phyloP scores from a whole-genome alignment of 1,139 yeast genomes.

The Eremothecium coryli region DNA sequence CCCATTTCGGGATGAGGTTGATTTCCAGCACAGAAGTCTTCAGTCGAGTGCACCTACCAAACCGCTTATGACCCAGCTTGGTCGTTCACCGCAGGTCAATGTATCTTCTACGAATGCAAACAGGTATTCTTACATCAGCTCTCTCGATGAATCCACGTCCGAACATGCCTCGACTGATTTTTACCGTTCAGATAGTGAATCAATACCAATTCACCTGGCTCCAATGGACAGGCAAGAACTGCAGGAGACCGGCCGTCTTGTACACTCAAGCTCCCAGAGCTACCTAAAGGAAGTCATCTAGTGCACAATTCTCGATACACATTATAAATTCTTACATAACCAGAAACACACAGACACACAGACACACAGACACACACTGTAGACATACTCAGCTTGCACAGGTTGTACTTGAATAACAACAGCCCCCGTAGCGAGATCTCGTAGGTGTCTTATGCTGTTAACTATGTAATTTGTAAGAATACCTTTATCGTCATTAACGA shows the following conservation, averaged over 20 bases:
- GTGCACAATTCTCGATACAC: no score
- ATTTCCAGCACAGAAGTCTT: conserved; percentile 17
- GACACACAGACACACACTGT: no score
- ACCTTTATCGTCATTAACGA: no score
- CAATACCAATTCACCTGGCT: conserved; percentile 2
- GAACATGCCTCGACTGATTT: not conserved
- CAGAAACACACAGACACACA: conserved; percentile 2
- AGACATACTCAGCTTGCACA: no score
- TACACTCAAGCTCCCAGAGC: conserved; percentile 7
- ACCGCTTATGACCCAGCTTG: not conserved
- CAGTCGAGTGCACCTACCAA: conserved; percentile 19
- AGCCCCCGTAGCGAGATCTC: no score
- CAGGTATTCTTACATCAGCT: conserved; percentile 1
- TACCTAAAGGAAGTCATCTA: conserved; percentile 9
- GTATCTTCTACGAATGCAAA: not conserved
- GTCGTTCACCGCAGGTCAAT: not conserved
- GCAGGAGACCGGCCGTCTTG: not conserved
- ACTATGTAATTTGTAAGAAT: no score
- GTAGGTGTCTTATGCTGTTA: no score
- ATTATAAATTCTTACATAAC: conserved; percentile 7
- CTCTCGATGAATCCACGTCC: not conserved
- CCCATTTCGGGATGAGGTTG: conserved; percentile 26
- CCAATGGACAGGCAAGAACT: not conserved
- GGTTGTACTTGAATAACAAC: no score
- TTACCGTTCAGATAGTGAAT: not conserved